Percentiles rank a stretch among this genome's conserved stretches.
These are phyloP conservation scores for Auricularia sp. DNA, from an alignment of 768 basidiomycete species.

Conservation along the genomic window DNA sequence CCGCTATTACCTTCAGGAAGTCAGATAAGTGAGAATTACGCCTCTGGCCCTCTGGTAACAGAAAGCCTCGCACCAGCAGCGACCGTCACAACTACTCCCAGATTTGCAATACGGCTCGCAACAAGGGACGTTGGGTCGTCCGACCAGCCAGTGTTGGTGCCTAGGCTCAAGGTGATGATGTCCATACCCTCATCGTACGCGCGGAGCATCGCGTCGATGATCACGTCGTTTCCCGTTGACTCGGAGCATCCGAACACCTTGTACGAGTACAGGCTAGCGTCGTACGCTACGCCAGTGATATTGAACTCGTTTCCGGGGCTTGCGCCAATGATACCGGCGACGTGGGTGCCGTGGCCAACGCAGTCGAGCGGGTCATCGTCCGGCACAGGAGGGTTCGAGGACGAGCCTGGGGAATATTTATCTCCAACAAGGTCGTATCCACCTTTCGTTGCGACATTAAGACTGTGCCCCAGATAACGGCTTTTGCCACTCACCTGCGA, in stretches of 20 bases:
- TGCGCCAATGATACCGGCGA: neutral
- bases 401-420: no score
- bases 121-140: slow-evolving; percentile 43
- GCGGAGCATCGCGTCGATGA: neutral
- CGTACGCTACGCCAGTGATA: neutral
- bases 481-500: neutral
- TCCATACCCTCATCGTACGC: neutral
- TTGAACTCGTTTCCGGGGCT: neutral
- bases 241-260: neutral
- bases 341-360: neutral
- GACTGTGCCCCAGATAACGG: neutral
- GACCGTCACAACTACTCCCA: slow-evolving; percentile 53
- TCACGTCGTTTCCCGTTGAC: neutral
- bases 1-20: no score
- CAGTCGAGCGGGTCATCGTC: neutral
- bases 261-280: neutral
- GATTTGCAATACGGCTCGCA: slow-evolving; percentile 45
- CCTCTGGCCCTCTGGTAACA: no score
- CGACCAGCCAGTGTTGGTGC: slow-evolving; percentile 55
- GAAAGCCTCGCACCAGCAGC: slow-evolving; percentile 35
- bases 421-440: no score
- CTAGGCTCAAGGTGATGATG: slow-evolving; percentile 31
- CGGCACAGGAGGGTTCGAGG: neutral
- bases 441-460: neutral
- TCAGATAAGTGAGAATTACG: no score